These are phyloP conservation scores for Fusarium multiceps DNA, from an alignment of 2,329 filamentous ascomycete genomes.

Conservation along the genomic window DNA sequence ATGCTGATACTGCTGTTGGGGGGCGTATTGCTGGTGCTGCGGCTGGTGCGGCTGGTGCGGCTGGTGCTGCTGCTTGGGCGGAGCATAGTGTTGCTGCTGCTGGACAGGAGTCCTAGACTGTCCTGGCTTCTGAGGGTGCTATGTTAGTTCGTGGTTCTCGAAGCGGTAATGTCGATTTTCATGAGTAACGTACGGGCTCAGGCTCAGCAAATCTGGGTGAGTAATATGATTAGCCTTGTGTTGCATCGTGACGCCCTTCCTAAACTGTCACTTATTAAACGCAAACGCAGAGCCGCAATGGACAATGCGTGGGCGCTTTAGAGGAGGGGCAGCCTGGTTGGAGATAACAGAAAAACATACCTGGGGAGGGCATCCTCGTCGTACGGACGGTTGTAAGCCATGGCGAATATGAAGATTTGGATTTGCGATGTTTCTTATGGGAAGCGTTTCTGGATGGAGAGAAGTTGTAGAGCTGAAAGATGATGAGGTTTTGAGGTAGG, in stretches of 20 bases:
- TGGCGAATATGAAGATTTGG: slow-evolving; percentile 52
- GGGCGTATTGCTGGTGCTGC: slow-evolving; percentile 2
- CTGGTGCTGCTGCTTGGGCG: slow-evolving; percentile 39
- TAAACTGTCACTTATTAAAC: slow-evolving; percentile 8
- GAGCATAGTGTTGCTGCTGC: slow-evolving; percentile 48
- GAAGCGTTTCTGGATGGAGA: not conserved
- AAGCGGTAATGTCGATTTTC: not conserved
- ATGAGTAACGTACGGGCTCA: slow-evolving; percentile 66
- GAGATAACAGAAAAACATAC: slow-evolving; percentile 55
- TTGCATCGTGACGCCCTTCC: slow-evolving; percentile 21
- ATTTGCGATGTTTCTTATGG: not conserved
- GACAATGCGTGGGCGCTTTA: slow-evolving; percentile 32
- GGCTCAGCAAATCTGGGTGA: slow-evolving; percentile 76
- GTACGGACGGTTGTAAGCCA: slow-evolving; percentile 95
- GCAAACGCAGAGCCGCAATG: slow-evolving; percentile 36
- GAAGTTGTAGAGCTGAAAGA: not conserved
- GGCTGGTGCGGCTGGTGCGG: slow-evolving; percentile 21
- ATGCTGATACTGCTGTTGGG: slow-evolving; percentile 40
- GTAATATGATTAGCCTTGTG: slow-evolving; percentile 42
- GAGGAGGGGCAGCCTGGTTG: slow-evolving; percentile 26
- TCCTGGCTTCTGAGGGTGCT: slow-evolving; percentile 51
- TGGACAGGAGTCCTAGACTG: slow-evolving; percentile 45
- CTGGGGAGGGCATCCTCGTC: slow-evolving; percentile 95
- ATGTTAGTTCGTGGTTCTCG: slow-evolving; percentile 30
- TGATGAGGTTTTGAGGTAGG: slow-evolving; percentile 32